Conservation (phyloP, 2,329 filamentous ascomycete species). For the Hypoxylon sp. region DNA sequence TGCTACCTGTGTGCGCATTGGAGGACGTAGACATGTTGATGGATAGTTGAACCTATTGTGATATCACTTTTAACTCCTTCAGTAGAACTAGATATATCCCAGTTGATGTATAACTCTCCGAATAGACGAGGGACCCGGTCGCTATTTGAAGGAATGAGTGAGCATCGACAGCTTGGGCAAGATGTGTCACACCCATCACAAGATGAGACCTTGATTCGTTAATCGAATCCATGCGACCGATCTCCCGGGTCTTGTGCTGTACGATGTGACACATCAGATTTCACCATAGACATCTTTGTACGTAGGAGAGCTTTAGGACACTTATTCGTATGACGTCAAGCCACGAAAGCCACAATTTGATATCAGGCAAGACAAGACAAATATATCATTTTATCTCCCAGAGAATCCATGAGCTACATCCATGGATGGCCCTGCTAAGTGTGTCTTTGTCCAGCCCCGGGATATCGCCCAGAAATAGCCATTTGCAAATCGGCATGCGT, state of each 20-base stretch:
- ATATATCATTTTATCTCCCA: background rate
- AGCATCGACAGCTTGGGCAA: background rate
- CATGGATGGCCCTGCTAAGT: background rate
- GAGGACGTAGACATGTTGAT: constrained; percentile 64
- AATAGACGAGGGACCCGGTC: background rate
- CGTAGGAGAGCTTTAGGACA: background rate
- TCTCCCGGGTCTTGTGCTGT: background rate
- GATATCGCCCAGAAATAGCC: background rate
- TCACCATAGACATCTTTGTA: constrained; percentile 45
- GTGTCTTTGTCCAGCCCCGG: background rate
- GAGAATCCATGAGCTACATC: background rate
- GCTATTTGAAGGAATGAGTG: constrained; percentile 12
- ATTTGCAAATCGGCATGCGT: background rate
- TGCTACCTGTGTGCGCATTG: constrained; percentile 72
- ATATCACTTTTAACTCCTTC: background rate
- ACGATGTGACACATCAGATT: constrained; percentile 33
- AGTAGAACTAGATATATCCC: background rate
- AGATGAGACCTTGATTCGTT: background rate
- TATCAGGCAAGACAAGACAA: background rate
- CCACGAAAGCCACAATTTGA: background rate
- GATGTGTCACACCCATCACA: background rate
- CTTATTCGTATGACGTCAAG: constrained; percentile 44
- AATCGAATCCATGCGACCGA: constrained; percentile 12
- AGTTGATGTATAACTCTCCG: background rate
- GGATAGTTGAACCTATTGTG: background rate